Evolutionary conservation across 345 rosid species (phyloP), one percentile per base, ranked within the genome.

Genomic region (Toxicodendron radicans): DNA sequence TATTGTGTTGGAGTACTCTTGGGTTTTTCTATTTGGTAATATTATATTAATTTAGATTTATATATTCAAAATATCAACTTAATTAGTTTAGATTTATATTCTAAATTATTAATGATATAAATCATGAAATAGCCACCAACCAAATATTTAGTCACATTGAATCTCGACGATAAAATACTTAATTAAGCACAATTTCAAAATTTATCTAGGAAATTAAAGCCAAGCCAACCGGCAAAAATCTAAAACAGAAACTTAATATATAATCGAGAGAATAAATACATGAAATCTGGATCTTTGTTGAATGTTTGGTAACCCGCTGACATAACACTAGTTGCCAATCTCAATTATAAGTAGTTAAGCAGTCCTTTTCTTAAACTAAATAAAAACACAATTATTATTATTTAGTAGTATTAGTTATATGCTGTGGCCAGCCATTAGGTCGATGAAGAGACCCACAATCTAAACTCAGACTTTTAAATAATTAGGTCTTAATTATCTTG

Each of bases 241-340:
- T 35, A 7, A 35, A 35, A 35, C 41, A 35, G 41, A 32, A 35
- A 35, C 41, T 35, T 3, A 35, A 35, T 38, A 38, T 7, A 7
- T 38, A 7, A 38, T 38, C 0, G 9, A 38, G 8, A 7, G 9
- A 38, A 30, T 14, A 30, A 1, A 3, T 21, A 14, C 5, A 18
- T 13, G 16, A 16, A 51, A 2, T 12, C 6, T 16, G 17, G 6
- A 1, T 2, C 10, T 20, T 57, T 56, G 38, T 57, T 35, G 16
- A 38, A 33, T 53, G 51, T 33, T 68, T 9, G 21, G 30, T 23
- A 51, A 14, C 73, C 73, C 14, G 63, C 73, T 69, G 32, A 56
- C 73, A 56, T 14, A 3, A n/a, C n/a, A 35, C 33, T 35, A 11
- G 56, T 48, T 56, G 61, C 62, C 32, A 35, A 68, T 12, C 58